Conservation (phyloP, 208 protist species). For the Trypanosomatidae sp. region DNA sequence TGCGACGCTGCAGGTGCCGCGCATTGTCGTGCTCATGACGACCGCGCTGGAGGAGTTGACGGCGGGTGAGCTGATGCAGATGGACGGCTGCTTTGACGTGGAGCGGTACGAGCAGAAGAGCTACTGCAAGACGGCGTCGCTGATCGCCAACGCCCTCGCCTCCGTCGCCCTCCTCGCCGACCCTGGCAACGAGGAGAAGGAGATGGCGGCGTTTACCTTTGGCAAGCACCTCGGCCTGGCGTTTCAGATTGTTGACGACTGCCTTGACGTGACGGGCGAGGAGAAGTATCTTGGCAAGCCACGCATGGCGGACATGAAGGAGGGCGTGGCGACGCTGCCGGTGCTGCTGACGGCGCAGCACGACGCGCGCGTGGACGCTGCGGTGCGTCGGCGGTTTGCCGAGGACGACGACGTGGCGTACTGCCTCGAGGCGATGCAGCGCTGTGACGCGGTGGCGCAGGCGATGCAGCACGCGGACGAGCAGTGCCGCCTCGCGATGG, state of each 20-base stretch:
- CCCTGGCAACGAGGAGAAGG: constrained; percentile 23
- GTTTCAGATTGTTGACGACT: constrained; percentile 93
- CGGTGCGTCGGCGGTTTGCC: constrained; percentile 42
- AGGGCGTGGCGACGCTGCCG: constrained; percentile 67
- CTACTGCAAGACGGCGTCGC: constrained; percentile 91
- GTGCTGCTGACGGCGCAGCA: constrained; percentile 55
- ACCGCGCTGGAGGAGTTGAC: constrained; percentile 88
- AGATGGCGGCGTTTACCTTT: constrained; percentile 53
- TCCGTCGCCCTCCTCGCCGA: constrained; percentile 77
- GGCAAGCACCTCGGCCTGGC: constrained; percentile 90
- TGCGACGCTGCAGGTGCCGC: constrained; percentile 65
- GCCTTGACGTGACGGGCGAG: constrained; percentile 85
- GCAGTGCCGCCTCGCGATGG: constrained; percentile 44
- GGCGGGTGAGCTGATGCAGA: constrained; percentile 91
- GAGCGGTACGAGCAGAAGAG: constrained; percentile 81
- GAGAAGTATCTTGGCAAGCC: constrained; percentile 68
- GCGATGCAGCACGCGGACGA: constrained; percentile 41
- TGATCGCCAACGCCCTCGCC: constrained; percentile 89
- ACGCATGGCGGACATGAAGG: constrained; percentile 66
- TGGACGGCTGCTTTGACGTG: constrained; percentile 77
- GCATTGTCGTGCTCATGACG: constrained; percentile 88
- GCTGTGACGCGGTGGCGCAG: constrained; percentile 30
- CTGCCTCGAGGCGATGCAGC: constrained; percentile 36
- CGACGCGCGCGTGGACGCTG: constrained; percentile 25
- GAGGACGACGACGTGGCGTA: constrained; percentile 19